phyloP scores from a whole-genome alignment of 495 filamentous ascomycete species.

The Podospora pseudopauciseta region DNA sequence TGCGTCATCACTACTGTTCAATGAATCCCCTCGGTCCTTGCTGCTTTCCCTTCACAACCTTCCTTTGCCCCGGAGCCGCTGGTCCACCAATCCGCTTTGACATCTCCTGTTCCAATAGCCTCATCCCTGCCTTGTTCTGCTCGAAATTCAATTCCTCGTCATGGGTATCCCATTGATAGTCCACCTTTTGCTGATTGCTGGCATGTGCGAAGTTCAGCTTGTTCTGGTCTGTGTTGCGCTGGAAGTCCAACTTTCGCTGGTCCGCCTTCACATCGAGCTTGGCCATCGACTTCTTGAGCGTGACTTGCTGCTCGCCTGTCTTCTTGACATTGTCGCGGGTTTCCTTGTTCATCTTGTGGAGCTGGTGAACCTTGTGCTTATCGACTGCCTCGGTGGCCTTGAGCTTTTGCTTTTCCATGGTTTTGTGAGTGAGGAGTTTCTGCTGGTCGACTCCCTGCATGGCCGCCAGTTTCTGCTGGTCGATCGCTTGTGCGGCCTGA shows the following conservation, averaged over 20 bases:
- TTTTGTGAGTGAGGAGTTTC: not conserved
- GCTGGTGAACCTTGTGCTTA: not conserved
- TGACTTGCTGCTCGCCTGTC: not conserved
- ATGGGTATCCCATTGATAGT: not conserved
- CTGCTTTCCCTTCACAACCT: not conserved
- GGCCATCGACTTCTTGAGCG: not conserved
- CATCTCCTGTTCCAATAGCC: not conserved
- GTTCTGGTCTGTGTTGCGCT: no score
- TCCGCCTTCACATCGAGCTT: not conserved
- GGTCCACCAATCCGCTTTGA: not conserved
- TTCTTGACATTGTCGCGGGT: not conserved
- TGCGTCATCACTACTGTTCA: not conserved
- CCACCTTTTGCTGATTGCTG: not conserved
- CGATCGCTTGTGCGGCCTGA: not conserved
- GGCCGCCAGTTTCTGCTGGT: not conserved
- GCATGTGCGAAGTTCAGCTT: no score
- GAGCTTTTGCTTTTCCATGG: not conserved
- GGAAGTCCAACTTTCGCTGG: not conserved
- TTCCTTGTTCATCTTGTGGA: not conserved
- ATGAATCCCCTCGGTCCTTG: not conserved
- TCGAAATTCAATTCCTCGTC: not conserved
- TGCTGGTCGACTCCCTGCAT: no score
- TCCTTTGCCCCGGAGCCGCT: not conserved
- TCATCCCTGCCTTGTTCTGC: not conserved
- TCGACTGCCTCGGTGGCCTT: not conserved